phyloP scores from a whole-genome alignment of 2,329 filamentous ascomycete genomes.

The Aspergillus sp. region DNA sequence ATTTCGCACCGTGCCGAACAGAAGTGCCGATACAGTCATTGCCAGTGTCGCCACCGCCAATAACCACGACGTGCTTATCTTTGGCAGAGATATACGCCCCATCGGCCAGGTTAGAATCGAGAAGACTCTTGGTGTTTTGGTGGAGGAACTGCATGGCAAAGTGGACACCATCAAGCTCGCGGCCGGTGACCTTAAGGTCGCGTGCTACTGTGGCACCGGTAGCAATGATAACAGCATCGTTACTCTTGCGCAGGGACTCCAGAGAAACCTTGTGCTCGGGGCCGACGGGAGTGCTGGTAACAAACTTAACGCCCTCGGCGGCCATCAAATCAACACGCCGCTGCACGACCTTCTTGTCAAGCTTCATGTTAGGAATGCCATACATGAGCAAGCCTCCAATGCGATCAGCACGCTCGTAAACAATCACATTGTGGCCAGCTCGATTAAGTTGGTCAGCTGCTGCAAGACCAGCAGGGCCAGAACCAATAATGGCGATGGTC shows the following conservation, averaged over 20 bases:
- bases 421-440: conserved; percentile 81
- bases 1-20: conserved; percentile 91
- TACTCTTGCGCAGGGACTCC: conserved; percentile 67
- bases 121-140: conserved; percentile 95
- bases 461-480: conserved; percentile 86
- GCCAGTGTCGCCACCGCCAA: conserved; percentile 95
- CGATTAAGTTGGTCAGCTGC: conserved; percentile 92
- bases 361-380: conserved; percentile 99
- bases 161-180: conserved; percentile 86
- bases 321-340: conserved; percentile 94
- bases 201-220: conserved; percentile 92
- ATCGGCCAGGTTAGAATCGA: conserved; percentile 85
- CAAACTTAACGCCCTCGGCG: conserved; percentile 79
- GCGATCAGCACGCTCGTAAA: conserved; percentile 91
- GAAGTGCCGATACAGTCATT: conserved; percentile 98
- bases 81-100: conserved; percentile 89
- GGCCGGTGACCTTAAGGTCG: conserved; percentile 86
- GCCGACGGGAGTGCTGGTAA: conserved; percentile 74
- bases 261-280: conserved; percentile 69
- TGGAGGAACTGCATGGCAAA: conserved; percentile 97
- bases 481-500: conserved; percentile 84
- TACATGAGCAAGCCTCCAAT: conserved; percentile 94
- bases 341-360: conserved; percentile 96
- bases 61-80: conserved; percentile 93
- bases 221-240: conserved; percentile 85